A percentile compares a stretch with the other conserved stretches of the same genome.
Evolutionary conservation across 2,329 filamentous ascomycete species (phyloP).

Genomic region (Talaromyces amestolkiae): DNA sequence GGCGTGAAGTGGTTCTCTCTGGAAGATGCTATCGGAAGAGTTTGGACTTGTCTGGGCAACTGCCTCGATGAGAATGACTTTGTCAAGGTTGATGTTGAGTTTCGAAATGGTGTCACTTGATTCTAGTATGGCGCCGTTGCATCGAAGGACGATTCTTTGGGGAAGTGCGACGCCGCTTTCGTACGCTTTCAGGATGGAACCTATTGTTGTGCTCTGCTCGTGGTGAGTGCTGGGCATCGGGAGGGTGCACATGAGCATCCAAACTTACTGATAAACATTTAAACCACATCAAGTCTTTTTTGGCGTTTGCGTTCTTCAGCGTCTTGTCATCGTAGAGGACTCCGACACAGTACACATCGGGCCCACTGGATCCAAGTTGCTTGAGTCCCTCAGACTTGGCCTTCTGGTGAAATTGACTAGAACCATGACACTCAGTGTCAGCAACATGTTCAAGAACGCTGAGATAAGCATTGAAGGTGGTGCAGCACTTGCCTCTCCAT

Average conservation of each 20-base stretch:
- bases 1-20: not conserved
- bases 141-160: not conserved
- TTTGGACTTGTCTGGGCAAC: not conserved
- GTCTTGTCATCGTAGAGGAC: constrained; percentile 10
- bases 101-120: not conserved
- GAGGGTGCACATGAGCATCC: not conserved
- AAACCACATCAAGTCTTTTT: constrained; percentile 3
- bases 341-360: not conserved
- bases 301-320: not conserved
- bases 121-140: not conserved
- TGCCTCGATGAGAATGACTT: constrained; percentile 6
- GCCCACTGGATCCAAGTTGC: not conserved
- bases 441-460: not conserved
- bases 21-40: not conserved
- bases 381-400: not conserved
- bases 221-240: not conserved
- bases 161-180: constrained; percentile 2
- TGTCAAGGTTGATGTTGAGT: not conserved
- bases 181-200: not conserved
- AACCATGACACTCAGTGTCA: not conserved
- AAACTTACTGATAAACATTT: not conserved
- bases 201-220: not conserved
- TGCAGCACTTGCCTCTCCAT: constrained; percentile 2
- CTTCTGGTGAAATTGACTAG: not conserved
- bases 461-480: not conserved